A percentile compares a stretch with the other conserved stretches of the same genome.
Conservation (phyloP, 2,329 filamentous ascomycete genomes). For the Colletotrichum shisoi region DNA sequence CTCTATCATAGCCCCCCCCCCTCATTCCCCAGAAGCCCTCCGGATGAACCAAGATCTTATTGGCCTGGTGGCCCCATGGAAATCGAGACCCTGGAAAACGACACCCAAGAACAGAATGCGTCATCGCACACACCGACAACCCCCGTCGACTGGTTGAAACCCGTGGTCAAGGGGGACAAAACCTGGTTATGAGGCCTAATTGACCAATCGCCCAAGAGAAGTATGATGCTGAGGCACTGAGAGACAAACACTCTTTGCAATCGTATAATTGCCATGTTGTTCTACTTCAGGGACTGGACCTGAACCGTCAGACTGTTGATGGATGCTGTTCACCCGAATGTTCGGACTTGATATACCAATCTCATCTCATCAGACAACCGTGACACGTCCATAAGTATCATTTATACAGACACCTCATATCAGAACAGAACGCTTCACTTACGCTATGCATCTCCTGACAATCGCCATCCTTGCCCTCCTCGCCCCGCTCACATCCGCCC, state of each 20-base stretch:
- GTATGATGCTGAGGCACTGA: not conserved
- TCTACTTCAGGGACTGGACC: too few species aligned
- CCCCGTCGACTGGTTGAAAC: constrained; percentile 6
- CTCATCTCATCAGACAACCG: too few species aligned
- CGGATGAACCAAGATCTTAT: not conserved
- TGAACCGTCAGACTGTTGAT: too few species aligned
- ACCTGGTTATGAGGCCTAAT: constrained; percentile 6
- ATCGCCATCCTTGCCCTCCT: not conserved
- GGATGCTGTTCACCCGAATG: not conserved
- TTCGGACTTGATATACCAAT: not conserved
- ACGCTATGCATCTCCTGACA: constrained; percentile 3
- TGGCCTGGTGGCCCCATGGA: constrained; percentile 22
- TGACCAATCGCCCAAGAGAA: not conserved
- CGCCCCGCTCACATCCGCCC: not conserved
- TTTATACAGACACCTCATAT: not conserved
- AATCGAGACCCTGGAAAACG: constrained; percentile 5
- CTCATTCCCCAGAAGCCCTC: too few species aligned
- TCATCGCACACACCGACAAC: constrained; percentile 15
- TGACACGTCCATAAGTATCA: too few species aligned
- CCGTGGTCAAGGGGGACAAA: constrained; percentile 5
- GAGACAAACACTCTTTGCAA: not conserved
- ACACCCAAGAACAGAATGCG: constrained; percentile 9
- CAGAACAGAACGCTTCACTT: not conserved
- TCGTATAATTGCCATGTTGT: not conserved
- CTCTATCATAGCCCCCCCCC: too few species aligned